phyloP scores from a whole-genome alignment of 441 rosid species.

The Breynia disticha region DNA sequence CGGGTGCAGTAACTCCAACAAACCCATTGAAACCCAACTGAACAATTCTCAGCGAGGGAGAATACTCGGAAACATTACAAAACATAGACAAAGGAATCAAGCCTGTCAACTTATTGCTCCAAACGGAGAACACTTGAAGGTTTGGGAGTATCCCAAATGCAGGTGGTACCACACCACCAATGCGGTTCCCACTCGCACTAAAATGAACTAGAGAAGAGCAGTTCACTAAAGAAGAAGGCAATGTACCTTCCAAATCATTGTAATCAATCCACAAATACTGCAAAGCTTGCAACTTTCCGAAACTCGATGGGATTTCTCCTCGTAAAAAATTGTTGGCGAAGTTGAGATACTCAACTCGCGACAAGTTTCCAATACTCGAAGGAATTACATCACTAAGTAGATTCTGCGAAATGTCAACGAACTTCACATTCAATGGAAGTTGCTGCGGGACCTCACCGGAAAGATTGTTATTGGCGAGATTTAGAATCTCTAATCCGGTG shows the following conservation, averaged over 20 bases:
- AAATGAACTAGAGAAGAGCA: slow-evolving; percentile 78
- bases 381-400: slow-evolving; percentile 59
- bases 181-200: slow-evolving; percentile 58
- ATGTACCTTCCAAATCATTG: slow-evolving; percentile 61
- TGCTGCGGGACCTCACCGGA: slow-evolving; percentile 60
- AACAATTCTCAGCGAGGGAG: slow-evolving; percentile 47
- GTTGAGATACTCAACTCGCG: slow-evolving; percentile 67
- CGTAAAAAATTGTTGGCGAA: slow-evolving; percentile 67
- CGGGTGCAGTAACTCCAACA: slow-evolving; percentile 36
- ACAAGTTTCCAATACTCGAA: slow-evolving; percentile 35
- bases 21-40: slow-evolving; percentile 59
- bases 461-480: slow-evolving; percentile 58
- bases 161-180: slow-evolving; percentile 71
- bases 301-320: slow-evolving; percentile 59
- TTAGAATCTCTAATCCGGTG: slow-evolving; percentile 45
- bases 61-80: slow-evolving; percentile 47
- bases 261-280: slow-evolving; percentile 77
- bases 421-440: slow-evolving; percentile 40
- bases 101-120: slow-evolving; percentile 59
- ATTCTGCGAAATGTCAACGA: slow-evolving; percentile 63
- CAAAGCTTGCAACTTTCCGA: slow-evolving; percentile 57
- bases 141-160: slow-evolving; percentile 59
- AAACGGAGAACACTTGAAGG: slow-evolving; percentile 60
- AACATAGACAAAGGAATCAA: slow-evolving; percentile 53
- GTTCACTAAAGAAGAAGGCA: slow-evolving; percentile 74